A percentile compares a stretch with the other conserved stretches of the same genome.
Conservation (phyloP, 352 stramenopile genomes). For the Peronospora farinosa region DNA sequence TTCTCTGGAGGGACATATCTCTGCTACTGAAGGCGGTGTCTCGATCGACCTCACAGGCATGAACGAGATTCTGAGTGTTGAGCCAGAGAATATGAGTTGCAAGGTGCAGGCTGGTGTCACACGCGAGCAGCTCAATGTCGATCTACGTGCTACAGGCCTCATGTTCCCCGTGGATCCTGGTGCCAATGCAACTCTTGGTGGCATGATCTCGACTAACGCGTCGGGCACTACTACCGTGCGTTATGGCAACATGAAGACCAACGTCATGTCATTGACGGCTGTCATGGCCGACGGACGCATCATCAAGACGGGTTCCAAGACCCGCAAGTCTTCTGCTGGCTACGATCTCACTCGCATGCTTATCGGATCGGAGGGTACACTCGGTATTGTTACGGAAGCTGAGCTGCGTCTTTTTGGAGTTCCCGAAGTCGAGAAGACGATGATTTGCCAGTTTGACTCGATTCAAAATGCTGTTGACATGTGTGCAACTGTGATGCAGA, state of each 20-base stretch:
- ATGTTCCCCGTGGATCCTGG: constrained; percentile 97
- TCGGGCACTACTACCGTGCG: constrained; percentile 87
- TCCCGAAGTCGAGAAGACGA: constrained; percentile 85
- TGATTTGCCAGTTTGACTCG: constrained; percentile 90
- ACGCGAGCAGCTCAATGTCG: constrained; percentile 87
- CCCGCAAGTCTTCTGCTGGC: constrained; percentile 94
- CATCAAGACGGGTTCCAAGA: constrained; percentile 86
- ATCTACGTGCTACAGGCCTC: constrained; percentile 82
- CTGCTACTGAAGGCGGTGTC: constrained; percentile 81
- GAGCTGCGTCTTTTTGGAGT: constrained; percentile 92
- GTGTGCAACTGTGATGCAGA: constrained; percentile 82
- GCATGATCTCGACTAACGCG: constrained; percentile 91
- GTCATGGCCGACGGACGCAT: constrained; percentile 88
- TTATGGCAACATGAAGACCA: constrained; percentile 96
- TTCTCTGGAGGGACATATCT: constrained; percentile 95
- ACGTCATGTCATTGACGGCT: constrained; percentile 90
- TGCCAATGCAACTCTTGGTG: constrained; percentile 92
- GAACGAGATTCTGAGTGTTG: constrained; percentile 64
- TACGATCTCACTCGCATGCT: constrained; percentile 95
- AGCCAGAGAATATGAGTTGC: constrained; percentile 85
- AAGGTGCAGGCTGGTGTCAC: constrained; percentile 93
- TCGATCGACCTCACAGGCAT: constrained; percentile 87
- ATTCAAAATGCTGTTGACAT: constrained; percentile 84
- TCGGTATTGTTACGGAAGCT: constrained; percentile 92
- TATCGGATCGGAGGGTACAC: constrained; percentile 92